phyloP scores from a whole-genome alignment of 371 early-diverging fungal genomes.

The Amoeboaphelidium protococcarum region DNA sequence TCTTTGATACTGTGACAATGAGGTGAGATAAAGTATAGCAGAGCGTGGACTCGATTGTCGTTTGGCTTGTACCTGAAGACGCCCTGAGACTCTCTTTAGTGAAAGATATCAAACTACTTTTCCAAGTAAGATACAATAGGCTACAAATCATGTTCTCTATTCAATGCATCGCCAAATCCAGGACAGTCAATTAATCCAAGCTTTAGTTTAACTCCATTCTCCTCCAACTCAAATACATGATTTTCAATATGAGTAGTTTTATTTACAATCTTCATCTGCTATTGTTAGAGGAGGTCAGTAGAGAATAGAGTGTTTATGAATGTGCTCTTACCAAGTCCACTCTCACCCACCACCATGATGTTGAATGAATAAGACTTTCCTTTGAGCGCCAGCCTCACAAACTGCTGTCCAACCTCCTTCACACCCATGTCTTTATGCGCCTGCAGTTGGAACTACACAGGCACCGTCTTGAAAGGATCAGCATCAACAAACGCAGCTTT shows the following conservation, averaged over 20 bases:
- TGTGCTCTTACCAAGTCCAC: slow-evolving; percentile 41
- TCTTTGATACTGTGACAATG: slow-evolving; percentile 27
- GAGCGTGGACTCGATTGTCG: slow-evolving; percentile 26
- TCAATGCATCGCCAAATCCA: slow-evolving; percentile 1
- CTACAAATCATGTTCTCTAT: background rate
- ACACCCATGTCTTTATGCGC: background rate
- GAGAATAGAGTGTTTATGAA: slow-evolving; percentile 1
- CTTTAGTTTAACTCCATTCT: background rate
- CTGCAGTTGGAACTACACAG: background rate
- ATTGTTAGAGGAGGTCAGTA: background rate
- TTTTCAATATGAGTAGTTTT: background rate
- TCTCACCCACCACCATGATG: slow-evolving; percentile 20
- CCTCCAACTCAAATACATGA: background rate
- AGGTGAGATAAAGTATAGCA: slow-evolving; percentile 26
- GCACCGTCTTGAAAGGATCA: background rate
- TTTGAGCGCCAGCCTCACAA: background rate
- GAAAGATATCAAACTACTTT: background rate
- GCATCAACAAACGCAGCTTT: background rate
- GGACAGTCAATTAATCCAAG: slow-evolving; percentile 1
- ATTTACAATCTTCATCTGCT: background rate
- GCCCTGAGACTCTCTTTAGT: background rate
- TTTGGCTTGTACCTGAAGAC: background rate
- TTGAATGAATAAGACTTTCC: background rate
- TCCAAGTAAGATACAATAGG: slow-evolving; percentile 6
- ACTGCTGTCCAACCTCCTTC: background rate